Evolutionary conservation across 768 basidiomycete genomes (phyloP).

Genomic region (Fomitopsis pulvina): DNA sequence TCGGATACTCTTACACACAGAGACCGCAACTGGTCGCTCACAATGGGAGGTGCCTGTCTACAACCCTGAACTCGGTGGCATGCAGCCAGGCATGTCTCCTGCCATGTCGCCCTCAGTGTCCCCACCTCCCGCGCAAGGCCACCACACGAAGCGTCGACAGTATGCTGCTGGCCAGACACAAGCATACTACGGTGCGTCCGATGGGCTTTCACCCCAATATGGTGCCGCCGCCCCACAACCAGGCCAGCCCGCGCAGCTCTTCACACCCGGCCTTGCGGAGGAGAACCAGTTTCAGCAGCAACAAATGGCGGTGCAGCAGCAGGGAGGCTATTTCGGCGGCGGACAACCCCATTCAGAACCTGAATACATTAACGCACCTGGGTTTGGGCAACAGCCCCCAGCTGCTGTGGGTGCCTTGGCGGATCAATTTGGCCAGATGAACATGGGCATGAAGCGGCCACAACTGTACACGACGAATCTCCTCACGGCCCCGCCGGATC

Average conservation of each 20-base stretch:
- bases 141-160: constrained; percentile 71
- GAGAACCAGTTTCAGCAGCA: constrained; percentile 70
- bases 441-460: constrained; percentile 72
- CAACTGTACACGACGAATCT: constrained; percentile 86
- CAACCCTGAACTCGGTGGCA: constrained; percentile 21
- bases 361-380: constrained; percentile 40
- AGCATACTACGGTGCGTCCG: constrained; percentile 63
- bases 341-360: constrained; percentile 24
- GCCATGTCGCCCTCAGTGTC: constrained; percentile 40
- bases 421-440: constrained; percentile 88
- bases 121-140: constrained; percentile 31
- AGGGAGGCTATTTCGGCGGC: constrained; percentile 38
- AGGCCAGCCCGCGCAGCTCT: constrained; percentile 54
- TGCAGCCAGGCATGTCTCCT: constrained; percentile 11
- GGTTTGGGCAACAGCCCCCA: constrained; percentile 36
- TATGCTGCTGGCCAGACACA: constrained; percentile 94
- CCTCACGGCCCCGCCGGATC: constrained; percentile 88
- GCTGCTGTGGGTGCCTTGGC: constrained; percentile 55
- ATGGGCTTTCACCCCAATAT: constrained; percentile 37
- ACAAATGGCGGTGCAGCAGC: constrained; percentile 26
- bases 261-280: constrained; percentile 75
- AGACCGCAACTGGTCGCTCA: constrained; percentile 72
- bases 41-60: constrained; percentile 83
- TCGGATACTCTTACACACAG: constrained; percentile 34
- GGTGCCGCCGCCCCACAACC: constrained; percentile 30